Evolutionary conservation across 163 green algal species (phyloP), one percentile per base, ranked within the genome.

Genomic region (Scenedesmus sp.): DNA sequence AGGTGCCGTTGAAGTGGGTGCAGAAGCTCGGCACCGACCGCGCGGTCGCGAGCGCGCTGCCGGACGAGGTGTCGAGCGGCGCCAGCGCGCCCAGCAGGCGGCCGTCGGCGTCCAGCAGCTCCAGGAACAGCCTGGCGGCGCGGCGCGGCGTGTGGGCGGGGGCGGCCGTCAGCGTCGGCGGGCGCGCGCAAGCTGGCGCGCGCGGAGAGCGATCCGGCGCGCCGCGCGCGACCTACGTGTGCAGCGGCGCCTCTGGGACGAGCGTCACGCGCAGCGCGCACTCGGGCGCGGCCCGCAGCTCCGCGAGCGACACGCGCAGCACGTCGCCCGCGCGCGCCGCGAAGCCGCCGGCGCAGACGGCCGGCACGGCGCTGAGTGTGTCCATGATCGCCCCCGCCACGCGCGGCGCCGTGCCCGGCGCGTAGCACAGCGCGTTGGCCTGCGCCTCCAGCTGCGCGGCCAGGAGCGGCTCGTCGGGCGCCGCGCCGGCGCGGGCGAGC

Each of bases 261-360:
- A 72, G 44, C 6, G 63, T 72, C 11, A 72, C 14, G 4, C 63
- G 39, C 63, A 72, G 63, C n/a, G 63, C 57, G 63, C 63, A 72
- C 36, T 72, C 63, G 24, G 63, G 63, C 0, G 42, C 57, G 39
- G 33, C 42, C 63, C 33, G 20, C 36, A 72, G 45, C 44, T 45
- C 63, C 0, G 42, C 63, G 39, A 72, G 45, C 63, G 63, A 72
- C 39, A 72, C 63, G 11, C 57, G 24, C 63, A 72, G 63, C 42
- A 22, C 7, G n/a, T 42, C 17, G 42, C 42, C n/a, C 2, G 11
- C 26, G 9, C 33, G 7, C 1, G 11, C 17, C 26, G 42, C 42
- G 42, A 72, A 58, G 26, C 63, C 63, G 63, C 63, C 63, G 11
- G 9, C 57, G 63, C 63, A 72, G 18, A 72, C 63, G 14, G 24